These are phyloP conservation scores for Sporisorium graminicola DNA, from an alignment of 1,284 basidiomycete genomes.

Conservation along the genomic window DNA sequence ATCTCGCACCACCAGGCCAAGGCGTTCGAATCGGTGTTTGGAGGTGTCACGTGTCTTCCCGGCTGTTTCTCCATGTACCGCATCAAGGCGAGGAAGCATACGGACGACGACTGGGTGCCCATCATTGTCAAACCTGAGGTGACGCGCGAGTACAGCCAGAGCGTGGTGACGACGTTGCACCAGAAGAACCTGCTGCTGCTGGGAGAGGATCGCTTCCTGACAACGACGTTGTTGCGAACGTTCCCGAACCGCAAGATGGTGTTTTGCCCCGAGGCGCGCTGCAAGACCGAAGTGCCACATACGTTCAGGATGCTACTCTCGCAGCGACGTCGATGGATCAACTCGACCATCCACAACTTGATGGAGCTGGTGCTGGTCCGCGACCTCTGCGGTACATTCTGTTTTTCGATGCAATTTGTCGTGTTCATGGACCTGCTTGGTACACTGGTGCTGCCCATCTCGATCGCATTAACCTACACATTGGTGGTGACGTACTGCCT, in stretches of 20 bases:
- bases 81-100: constrained; percentile 86
- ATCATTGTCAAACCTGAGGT: constrained; percentile 98
- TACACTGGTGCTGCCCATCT: constrained; percentile 93
- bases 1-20: constrained; percentile 98
- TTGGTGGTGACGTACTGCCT: constrained; percentile 84
- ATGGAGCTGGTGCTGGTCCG: constrained; percentile 98
- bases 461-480: constrained; percentile 90
- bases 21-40: constrained; percentile 98
- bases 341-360: constrained; percentile 98
- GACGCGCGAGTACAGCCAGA: constrained; percentile 95
- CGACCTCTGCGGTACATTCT: constrained; percentile 79
- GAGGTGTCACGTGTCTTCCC: constrained; percentile 98
- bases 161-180: constrained; percentile 91
- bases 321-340: constrained; percentile 98
- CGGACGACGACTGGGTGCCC: constrained; percentile 95
- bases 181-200: constrained; percentile 97
- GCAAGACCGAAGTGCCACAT: constrained; percentile 95
- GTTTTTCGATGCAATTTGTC: constrained; percentile 82
- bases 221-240: constrained; percentile 77
- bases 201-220: constrained; percentile 98
- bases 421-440: constrained; percentile 98
- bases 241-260: constrained; percentile 98
- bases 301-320: constrained; percentile 93
- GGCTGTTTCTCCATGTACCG: constrained; percentile 99
- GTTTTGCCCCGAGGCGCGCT: constrained; percentile 95